Evolutionary conservation across 2,329 filamentous ascomycete species (phyloP).

Genomic region (Proliferodiscus dingleyae): DNA sequence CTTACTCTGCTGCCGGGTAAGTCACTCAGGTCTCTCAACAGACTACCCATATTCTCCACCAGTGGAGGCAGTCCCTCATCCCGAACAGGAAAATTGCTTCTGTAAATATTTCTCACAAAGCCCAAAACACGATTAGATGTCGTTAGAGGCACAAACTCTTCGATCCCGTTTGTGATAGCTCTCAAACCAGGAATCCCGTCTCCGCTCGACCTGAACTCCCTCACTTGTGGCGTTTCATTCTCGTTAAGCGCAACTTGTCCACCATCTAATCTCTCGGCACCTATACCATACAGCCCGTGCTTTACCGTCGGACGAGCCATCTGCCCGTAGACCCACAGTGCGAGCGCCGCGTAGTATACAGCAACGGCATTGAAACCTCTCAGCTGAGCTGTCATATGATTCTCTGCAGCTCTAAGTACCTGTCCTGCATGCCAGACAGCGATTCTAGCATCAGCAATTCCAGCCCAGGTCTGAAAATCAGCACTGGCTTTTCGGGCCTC

Average conservation of each 20-base stretch:
- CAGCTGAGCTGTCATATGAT: constrained; percentile 41
- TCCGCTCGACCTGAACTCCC: constrained; percentile 51
- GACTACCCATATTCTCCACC: constrained; percentile 61
- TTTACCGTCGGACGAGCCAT: constrained; percentile 34
- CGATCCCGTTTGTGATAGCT: constrained; percentile 24
- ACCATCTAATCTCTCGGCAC: constrained; percentile 30
- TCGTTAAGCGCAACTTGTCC: constrained; percentile 51
- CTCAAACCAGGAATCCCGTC: constrained; percentile 46
- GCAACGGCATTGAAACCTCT: constrained; percentile 65
- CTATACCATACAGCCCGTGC: background rate
- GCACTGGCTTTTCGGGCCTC: constrained; percentile 53
- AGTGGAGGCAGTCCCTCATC: constrained; percentile 50
- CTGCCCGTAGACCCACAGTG: constrained; percentile 66
- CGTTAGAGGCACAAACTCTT: constrained; percentile 40
- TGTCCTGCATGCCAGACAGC: constrained; percentile 66
- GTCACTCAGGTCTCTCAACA: constrained; percentile 57
- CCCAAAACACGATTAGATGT: constrained; percentile 57
- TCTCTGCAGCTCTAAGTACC: constrained; percentile 55
- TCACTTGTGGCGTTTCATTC: constrained; percentile 45
- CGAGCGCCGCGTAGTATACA: constrained; percentile 63
- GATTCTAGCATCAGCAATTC: constrained; percentile 49
- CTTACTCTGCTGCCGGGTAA: constrained; percentile 36
- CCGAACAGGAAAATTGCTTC: constrained; percentile 43
- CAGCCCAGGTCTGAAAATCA: constrained; percentile 53
- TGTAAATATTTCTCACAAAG: constrained; percentile 51